These are phyloP conservation scores for Colletotrichum sp. DNA, from an alignment of 2,329 filamentous ascomycete genomes.

Conservation along the genomic window DNA sequence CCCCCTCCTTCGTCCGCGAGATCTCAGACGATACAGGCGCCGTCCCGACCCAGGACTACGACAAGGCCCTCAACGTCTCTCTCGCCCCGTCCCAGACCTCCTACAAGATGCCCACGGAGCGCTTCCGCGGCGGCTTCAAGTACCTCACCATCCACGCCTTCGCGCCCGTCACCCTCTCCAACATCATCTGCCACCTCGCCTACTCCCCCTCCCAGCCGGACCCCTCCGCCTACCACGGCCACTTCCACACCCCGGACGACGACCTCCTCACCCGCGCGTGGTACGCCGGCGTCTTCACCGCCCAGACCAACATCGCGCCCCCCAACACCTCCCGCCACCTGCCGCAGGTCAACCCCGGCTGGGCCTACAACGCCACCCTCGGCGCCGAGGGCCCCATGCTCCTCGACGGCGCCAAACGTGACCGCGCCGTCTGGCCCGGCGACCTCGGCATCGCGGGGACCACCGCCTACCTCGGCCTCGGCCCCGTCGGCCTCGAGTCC, in stretches of 20 bases:
- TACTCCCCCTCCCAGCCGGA: constrained; percentile 39
- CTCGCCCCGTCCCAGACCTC: neutral
- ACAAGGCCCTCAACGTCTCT: constrained; percentile 25
- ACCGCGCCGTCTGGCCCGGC: constrained; percentile 61
- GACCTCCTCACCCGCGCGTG: constrained; percentile 52
- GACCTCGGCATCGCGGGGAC: constrained; percentile 61
- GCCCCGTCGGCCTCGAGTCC: constrained; percentile 48
- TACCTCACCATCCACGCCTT: constrained; percentile 42
- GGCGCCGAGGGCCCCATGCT: constrained; percentile 35
- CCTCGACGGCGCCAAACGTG: constrained; percentile 60
- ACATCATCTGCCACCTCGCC: constrained; percentile 30
- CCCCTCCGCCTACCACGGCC: constrained; percentile 46
- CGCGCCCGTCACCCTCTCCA: constrained; percentile 26
- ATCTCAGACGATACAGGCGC: constrained; percentile 29
- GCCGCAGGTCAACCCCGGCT: constrained; percentile 44
- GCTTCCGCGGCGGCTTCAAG: constrained; percentile 46
- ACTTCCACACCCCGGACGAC: constrained; percentile 45
- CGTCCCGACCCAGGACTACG: constrained; percentile 24
- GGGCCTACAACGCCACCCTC: constrained; percentile 36
- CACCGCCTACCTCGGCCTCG: constrained; percentile 52
- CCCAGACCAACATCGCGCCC: constrained; percentile 34
- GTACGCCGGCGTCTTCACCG: constrained; percentile 46
- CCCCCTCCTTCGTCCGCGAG: constrained; percentile 24
- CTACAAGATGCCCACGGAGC: constrained; percentile 29
- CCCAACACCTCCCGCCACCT: constrained; percentile 32